Conservation (phyloP, 371 early-diverging fungal species). For the Lichtheimia corymbifera region DNA sequence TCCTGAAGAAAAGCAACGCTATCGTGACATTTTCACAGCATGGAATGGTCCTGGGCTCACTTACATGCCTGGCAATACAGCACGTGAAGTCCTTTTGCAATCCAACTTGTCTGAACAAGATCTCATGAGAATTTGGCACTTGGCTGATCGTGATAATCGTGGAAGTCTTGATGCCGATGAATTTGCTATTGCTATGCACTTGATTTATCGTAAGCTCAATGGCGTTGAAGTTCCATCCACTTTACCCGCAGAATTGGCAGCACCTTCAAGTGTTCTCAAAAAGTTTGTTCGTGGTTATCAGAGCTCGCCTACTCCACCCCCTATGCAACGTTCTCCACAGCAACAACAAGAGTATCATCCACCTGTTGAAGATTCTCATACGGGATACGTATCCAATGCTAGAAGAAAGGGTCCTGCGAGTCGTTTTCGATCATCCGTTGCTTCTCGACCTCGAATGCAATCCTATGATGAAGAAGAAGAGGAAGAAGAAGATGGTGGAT, state of each 20-base stretch:
- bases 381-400: conserved; percentile 59
- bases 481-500: conserved; percentile 18
- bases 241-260: conserved; percentile 82
- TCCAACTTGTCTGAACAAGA: conserved; percentile 36
- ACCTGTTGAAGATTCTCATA: conserved; percentile 21
- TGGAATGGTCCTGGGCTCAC: conserved; percentile 83
- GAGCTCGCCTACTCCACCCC: conserved; percentile 21
- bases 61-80: conserved; percentile 81
- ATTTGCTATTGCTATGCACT: conserved; percentile 57
- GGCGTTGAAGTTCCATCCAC: conserved; percentile 75
- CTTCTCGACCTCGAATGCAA: conserved; percentile 7
- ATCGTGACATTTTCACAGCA: conserved; percentile 81
- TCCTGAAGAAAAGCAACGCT: conserved; percentile 76
- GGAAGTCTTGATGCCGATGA: conserved; percentile 54
- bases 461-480: conserved; percentile 14
- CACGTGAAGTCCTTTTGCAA: conserved; percentile 73
- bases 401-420: conserved; percentile 39
- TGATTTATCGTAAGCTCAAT: conserved; percentile 70
- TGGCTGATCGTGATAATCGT: conserved; percentile 48
- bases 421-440: conserved; percentile 9
- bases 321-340: neutral
- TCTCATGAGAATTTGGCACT: conserved; percentile 51
- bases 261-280: conserved; percentile 70
- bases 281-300: conserved; percentile 51
- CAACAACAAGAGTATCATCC: conserved; percentile 8